Evolutionary conservation across 2,329 filamentous ascomycete genomes (phyloP).

Genomic region (Penicillium sp.): DNA sequence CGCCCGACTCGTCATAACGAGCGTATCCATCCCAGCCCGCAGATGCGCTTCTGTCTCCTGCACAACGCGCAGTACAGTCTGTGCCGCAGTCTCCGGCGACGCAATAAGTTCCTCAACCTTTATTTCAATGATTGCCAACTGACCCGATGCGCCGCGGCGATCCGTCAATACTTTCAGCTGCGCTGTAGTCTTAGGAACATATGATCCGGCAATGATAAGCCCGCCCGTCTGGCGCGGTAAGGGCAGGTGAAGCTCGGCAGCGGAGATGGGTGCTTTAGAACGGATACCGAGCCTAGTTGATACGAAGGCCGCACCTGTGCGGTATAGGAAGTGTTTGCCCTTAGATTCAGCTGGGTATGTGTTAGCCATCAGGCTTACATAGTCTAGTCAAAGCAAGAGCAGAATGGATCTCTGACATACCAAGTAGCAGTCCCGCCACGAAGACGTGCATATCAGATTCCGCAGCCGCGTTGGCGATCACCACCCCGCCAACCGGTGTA

Average conservation of each 20-base stretch:
- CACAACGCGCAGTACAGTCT: slow-evolving; percentile 24
- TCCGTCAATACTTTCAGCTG: slow-evolving; percentile 48
- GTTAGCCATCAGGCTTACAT: neutral
- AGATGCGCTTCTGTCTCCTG: slow-evolving; percentile 42
- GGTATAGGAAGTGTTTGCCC: slow-evolving; percentile 46
- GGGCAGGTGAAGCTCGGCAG: slow-evolving; percentile 41
- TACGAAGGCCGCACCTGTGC: slow-evolving; percentile 48
- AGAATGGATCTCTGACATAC: slow-evolving; percentile 10
- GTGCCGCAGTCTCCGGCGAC: slow-evolving; percentile 26
- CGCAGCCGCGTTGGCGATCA: slow-evolving; percentile 53
- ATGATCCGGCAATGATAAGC: slow-evolving; percentile 55
- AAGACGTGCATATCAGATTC: slow-evolving; percentile 57
- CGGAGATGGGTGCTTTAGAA: slow-evolving; percentile 51
- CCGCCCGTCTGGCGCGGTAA: slow-evolving; percentile 43
- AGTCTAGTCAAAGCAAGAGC: neutral
- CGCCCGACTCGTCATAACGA: slow-evolving; percentile 59
- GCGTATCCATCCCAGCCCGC: slow-evolving; percentile 48
- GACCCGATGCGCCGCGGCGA: slow-evolving; percentile 30
- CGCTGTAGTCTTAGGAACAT: slow-evolving; percentile 59
- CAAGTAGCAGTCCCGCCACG: slow-evolving; percentile 47
- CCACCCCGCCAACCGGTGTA: slow-evolving; percentile 38
- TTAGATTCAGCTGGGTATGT: slow-evolving; percentile 29
- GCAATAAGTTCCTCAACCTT: slow-evolving; percentile 49
- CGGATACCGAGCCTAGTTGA: slow-evolving; percentile 53
- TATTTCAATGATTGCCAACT: slow-evolving; percentile 48